Base-by-base conservation (phyloP, 1,284 basidiomycete species). In the Violaceomyces palustris region DNA sequence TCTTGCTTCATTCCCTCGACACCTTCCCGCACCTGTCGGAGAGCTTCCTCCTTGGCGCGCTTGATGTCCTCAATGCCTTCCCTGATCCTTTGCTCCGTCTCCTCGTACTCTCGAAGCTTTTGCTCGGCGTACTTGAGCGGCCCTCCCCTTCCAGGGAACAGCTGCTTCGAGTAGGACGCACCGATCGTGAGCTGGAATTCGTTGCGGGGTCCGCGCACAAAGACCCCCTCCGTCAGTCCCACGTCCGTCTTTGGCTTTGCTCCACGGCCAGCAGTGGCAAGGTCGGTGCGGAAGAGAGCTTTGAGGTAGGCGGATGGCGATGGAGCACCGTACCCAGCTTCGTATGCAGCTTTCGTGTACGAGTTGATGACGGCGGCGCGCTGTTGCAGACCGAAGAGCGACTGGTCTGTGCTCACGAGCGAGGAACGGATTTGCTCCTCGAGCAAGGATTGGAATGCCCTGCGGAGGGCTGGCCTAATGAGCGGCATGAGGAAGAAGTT, bases 141-240 rank as follows among this genome's bases (percentile, higher is more conserved):
- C 21, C 53, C 38, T 47, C 67, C 47, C 34, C 72, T 64, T 32
- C 74, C 73, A 3, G 75, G 76, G 59, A 78, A 73, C 37, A 77
- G 58, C 63, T 75, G 57, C 45, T 55, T 60, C 30, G 45, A 48
- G 57, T 77, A 75, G 45, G 76, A 75, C 11, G 76, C 75, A 24
- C 77, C 77, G 44, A 78, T 75, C 39, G 76, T 74, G 31, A 78
- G 63, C 39, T 78, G 66, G 61, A 73, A 78, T 55, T 76, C 77
- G 38, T 75, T 74, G 34, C 70, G 62, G 37, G 73, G 62, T 1
- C 76, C 77, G 45, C 76, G 37, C 18, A 60, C 49, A 4, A 45
- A 34, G 30, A 55, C 45, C 2, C 57, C 57, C 19, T 55, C 45
- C 17, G 52, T 49, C 3, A 60, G 35, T 4, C 57, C 57, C 2